Base-by-base conservation (phyloP, 2,329 filamentous ascomycete genomes). In the Beauveria caledonica region DNA sequence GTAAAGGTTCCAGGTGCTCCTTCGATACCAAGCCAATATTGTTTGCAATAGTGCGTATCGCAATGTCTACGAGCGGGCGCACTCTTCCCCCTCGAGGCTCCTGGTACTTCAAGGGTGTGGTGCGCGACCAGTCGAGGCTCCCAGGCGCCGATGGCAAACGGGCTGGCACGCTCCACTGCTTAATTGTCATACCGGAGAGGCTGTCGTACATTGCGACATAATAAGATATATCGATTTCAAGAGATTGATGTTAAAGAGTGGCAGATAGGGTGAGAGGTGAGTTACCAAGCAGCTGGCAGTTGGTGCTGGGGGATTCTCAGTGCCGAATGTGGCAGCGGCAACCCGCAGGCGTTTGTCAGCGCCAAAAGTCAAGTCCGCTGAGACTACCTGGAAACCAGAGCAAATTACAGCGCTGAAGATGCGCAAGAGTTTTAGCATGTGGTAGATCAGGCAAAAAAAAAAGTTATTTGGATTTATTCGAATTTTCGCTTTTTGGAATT, bases 11-110 rank as follows among this genome's bases (percentile, higher is more conserved):
- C 1, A 78, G 65, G 58, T 74, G 65, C 17, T 70, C 65, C 21
- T 67, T 64, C 3, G 72, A 68, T 9, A 76, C 65, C 44, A 69
- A 65, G 23, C 71, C 71, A 13, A 76, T 69, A 40, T 77, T 74
- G 27, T 72, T 66, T 1, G 71, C 73, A 17, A 76, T 62, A n/a
- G 73, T 66, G 36, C 69, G 69, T 45, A 72, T 71, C n/a, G 70
- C 65, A 68, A 76, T 76, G 40, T 76, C 74, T 19, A 73, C 66
- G 27, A 78, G 66, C 39, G 72, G 70, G 4, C 74, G 70, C 9
- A 73, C 69, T 69, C 68, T 23, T 66, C 64, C 49, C 68, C 62
- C 53, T 60, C 68, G 49, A 19, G 49, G 49, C 10, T 60, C 40
- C 21, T 46, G 58, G 25, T 66, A 36, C 25, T 67, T 68, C 62